Percentiles rank a stretch among this genome's conserved stretches.
phyloP scores from a whole-genome alignment of 73 alveolate genomes.

The Tetrahymena elliotti region DNA sequence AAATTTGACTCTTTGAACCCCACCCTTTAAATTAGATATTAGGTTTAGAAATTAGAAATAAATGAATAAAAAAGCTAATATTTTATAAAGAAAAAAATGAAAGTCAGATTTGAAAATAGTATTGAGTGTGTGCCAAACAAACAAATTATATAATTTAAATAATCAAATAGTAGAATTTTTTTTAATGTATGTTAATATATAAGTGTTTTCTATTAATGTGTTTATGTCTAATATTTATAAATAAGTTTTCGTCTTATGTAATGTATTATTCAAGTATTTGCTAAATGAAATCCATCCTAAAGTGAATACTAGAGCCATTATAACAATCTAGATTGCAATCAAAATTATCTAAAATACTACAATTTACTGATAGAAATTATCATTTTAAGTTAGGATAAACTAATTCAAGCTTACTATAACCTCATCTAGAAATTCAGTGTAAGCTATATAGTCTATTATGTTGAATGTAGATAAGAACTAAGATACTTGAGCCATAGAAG shows the following conservation, averaged over 20 bases:
- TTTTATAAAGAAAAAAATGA: too few species aligned
- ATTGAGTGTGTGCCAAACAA: too few species aligned
- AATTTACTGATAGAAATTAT: background rate
- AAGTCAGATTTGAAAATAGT: too few species aligned
- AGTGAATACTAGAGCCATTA: background rate
- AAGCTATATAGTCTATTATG: background rate
- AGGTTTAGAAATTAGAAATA: too few species aligned
- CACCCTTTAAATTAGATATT: too few species aligned
- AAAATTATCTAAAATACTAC: too few species aligned
- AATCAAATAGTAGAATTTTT: background rate
- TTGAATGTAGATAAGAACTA: background rate
- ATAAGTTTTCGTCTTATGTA: background rate
- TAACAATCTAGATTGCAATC: background rate
- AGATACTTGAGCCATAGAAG: background rate
- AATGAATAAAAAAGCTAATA: too few species aligned
- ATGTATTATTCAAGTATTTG: background rate
- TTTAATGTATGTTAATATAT: background rate
- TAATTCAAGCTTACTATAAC: background rate
- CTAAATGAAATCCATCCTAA: background rate
- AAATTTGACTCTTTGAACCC: too few species aligned
- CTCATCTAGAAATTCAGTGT: background rate
- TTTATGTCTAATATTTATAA: background rate
- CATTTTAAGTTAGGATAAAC: background rate
- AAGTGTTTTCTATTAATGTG: background rate
- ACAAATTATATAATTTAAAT: too few species aligned